Percentiles rank a stretch among this genome's conserved stretches.
phyloP scores from a whole-genome alignment of 495 filamentous ascomycete species.

The Hapsidospora chrysogenum region DNA sequence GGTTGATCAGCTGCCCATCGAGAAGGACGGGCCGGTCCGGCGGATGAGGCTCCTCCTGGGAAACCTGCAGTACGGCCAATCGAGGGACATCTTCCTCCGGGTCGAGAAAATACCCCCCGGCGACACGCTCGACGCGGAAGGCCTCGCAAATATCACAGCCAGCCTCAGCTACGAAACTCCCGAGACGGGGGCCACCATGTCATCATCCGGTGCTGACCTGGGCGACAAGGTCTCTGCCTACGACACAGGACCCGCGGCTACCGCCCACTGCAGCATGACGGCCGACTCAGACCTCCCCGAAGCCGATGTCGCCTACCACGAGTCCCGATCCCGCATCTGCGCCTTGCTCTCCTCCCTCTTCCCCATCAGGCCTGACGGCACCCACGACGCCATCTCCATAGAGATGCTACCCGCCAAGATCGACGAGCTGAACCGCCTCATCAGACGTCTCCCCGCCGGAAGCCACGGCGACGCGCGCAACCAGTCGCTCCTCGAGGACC shows the following conservation, averaged over 20 bases:
- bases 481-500: constrained; percentile 18
- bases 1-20: constrained; percentile 9
- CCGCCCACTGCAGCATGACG: constrained; percentile 3
- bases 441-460: constrained; percentile 13
- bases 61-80: constrained; percentile 30
- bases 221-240: neutral
- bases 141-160: constrained; percentile 7
- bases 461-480: constrained; percentile 10
- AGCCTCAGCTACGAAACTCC: constrained; percentile 12
- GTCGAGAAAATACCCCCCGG: constrained; percentile 1
- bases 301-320: constrained; percentile 19
- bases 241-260: neutral
- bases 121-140: neutral
- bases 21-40: constrained; percentile 1
- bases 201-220: too few relatives aligned
- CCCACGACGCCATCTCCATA: constrained; percentile 10
- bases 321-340: constrained; percentile 22
- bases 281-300: constrained; percentile 5
- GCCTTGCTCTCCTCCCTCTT: constrained; percentile 18
- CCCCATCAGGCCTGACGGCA: constrained; percentile 8
- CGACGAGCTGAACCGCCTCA: constrained; percentile 6
- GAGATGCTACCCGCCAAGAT: constrained; percentile 1
- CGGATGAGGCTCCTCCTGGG: constrained; percentile 16
- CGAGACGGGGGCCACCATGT: too few relatives aligned
- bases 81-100: constrained; percentile 24